phyloP scores from a whole-genome alignment of 805 yeast species.

The Myxozyma sirexii region DNA sequence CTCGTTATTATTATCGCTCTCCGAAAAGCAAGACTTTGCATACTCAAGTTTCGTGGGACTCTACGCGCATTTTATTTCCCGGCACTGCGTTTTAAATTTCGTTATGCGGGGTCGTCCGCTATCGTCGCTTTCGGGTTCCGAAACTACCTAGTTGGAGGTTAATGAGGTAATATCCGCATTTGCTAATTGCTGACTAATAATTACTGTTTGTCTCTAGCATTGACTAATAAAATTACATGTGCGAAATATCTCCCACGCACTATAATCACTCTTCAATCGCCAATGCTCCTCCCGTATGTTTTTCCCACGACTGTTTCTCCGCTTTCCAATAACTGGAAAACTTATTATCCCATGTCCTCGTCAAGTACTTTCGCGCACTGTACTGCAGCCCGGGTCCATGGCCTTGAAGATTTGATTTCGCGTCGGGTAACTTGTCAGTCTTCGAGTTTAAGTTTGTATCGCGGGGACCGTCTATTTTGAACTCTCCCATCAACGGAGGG shows the following conservation, averaged over 20 bases:
- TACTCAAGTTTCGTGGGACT: background rate
- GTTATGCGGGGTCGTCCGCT: conserved; percentile 4
- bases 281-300: background rate
- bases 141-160: background rate
- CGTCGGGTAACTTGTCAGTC: background rate
- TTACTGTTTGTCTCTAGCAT: too few relatives aligned
- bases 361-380: background rate
- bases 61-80: background rate
- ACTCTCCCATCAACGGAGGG: conserved; percentile 15
- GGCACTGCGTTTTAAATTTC: background rate
- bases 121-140: background rate
- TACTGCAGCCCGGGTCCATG: background rate
- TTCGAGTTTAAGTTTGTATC: conserved; percentile 9
- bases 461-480: conserved; percentile 7
- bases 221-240: too few relatives aligned
- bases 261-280: too few relatives aligned
- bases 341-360: background rate
- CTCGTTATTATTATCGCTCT: background rate
- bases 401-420: background rate
- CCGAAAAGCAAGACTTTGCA: background rate
- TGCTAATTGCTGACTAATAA: too few relatives aligned
- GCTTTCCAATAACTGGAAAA: background rate
- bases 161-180: background rate
- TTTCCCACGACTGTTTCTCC: background rate
- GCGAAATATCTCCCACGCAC: too few relatives aligned